Base-by-base conservation (phyloP, 805 yeast species). In the Nakazawaea ambrosiae region DNA sequence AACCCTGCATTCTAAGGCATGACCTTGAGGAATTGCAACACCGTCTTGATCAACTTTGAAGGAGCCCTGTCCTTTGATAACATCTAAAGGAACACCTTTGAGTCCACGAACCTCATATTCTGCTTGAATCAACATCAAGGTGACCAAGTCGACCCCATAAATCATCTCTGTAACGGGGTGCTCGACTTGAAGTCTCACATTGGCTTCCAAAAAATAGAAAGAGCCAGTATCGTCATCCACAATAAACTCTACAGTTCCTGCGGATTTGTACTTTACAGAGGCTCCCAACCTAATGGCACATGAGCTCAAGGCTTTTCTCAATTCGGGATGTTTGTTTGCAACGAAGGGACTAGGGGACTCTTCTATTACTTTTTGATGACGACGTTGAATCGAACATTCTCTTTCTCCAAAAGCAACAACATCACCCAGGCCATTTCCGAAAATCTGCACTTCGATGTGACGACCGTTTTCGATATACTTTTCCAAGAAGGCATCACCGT, bases 341-440 rank as follows among this genome's bases (percentile, higher is more conserved):
- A 49, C 45, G 36, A 51, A 51, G 10, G 57, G 55, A 44, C 54
- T 48, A 15, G 58, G 58, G 3, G 55, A 34, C 36, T 53, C 58
- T 39, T 54, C 58, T 27, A 54, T 47, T 16, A 54, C 55, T 30
- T 54, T 54, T 36, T 54, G 58, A 39, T 54, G 58, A 37, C 58
- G 50, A 39, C 58, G 50, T 39, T 54, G 58, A 25, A 54, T 47
- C 3, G 58, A 53, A 37, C 58, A 54, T 31, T 54, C 58, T 28
- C 58, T 47, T 40, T 53, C 58, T 20, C 55, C 57, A 33, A 44
- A 50, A 1, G 54, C 41, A 6, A 52, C 39, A 17, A 53, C 49
- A 33, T 53, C 51, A 11, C 57, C 57, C 7, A 32, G 23, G 22
- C 57, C 57, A 39, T 54, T 49, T 22, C 57, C 58, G 40, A 54